phyloP scores from a whole-genome alignment of 2,329 filamentous ascomycete genomes.

The Diplodia sapinea region DNA sequence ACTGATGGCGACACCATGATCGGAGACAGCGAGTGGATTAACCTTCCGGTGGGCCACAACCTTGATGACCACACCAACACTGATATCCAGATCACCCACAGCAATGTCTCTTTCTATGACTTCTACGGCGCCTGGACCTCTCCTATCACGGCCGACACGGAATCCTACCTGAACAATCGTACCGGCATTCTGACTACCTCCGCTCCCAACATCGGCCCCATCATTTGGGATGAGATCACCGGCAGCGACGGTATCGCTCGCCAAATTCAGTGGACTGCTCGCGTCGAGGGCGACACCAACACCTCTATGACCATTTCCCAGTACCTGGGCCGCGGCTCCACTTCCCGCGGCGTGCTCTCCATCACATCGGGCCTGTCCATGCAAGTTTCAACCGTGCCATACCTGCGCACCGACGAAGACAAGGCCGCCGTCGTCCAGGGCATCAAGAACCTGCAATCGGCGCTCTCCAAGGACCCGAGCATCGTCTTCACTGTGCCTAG shows the following conservation, averaged over 20 bases:
- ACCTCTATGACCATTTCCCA: constrained; percentile 51
- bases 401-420: constrained; percentile 64
- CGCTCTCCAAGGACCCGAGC: constrained; percentile 59
- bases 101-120: constrained; percentile 65
- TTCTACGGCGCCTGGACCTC: constrained; percentile 66
- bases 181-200: constrained; percentile 68
- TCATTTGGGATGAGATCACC: constrained; percentile 66
- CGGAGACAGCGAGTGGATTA: constrained; percentile 55
- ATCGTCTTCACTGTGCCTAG: constrained; percentile 56
- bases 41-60: constrained; percentile 59
- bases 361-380: constrained; percentile 65
- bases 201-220: constrained; percentile 68
- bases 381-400: constrained; percentile 64
- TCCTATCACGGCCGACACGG: constrained; percentile 49
- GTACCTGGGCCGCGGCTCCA: constrained; percentile 69
- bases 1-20: constrained; percentile 53
- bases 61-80: constrained; percentile 64
- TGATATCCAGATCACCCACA: constrained; percentile 59
- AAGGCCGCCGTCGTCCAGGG: constrained; percentile 67
- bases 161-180: constrained; percentile 53
- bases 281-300: constrained; percentile 59
- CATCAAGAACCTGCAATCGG: constrained; percentile 64
- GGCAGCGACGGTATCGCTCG: constrained; percentile 65
- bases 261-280: constrained; percentile 70
- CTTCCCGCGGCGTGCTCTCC: constrained; percentile 66